Conservation (phyloP, 176 grass and related monocot species). For the Musa itinerans region DNA sequence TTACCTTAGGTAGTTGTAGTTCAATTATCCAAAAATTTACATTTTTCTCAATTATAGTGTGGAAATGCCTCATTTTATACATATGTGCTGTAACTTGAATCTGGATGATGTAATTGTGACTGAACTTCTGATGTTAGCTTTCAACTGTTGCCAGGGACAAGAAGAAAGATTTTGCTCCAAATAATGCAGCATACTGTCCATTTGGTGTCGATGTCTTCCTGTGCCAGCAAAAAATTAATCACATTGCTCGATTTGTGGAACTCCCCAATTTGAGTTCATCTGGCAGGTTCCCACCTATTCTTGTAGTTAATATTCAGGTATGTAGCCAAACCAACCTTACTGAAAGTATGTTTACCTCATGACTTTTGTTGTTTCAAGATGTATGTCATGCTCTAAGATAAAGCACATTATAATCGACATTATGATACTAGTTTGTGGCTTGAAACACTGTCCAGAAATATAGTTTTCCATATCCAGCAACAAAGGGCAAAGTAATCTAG, state of each 20-base stretch:
- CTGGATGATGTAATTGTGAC: slow-evolving; percentile 8
- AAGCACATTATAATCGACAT: neutral
- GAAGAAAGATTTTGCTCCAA: slow-evolving; percentile 85
- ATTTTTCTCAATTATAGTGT: too few species aligned
- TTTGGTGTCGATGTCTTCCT: slow-evolving; percentile 89
- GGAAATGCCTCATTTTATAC: neutral
- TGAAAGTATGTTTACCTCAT: neutral
- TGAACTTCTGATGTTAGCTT: slow-evolving; percentile 17
- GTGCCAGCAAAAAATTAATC: slow-evolving; percentile 71
- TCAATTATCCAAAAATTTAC: neutral
- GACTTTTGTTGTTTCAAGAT: neutral
- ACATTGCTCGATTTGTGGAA: slow-evolving; percentile 88
- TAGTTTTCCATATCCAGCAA: neutral
- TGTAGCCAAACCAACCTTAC: neutral
- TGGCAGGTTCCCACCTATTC: slow-evolving; percentile 66
- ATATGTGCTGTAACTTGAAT: slow-evolving; percentile 8
- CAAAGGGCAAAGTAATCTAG: neutral
- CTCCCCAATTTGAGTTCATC: slow-evolving; percentile 58
- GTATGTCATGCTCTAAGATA: neutral
- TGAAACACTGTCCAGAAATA: neutral
- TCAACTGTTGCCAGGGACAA: slow-evolving; percentile 58
- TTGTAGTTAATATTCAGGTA: slow-evolving; percentile 98
- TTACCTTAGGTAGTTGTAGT: slow-evolving; percentile 68
- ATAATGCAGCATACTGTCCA: slow-evolving; percentile 82
- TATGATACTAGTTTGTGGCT: neutral